Conservation (phyloP, 192 early-diverging fungal species). For the Backusella parvicylindrica region DNA sequence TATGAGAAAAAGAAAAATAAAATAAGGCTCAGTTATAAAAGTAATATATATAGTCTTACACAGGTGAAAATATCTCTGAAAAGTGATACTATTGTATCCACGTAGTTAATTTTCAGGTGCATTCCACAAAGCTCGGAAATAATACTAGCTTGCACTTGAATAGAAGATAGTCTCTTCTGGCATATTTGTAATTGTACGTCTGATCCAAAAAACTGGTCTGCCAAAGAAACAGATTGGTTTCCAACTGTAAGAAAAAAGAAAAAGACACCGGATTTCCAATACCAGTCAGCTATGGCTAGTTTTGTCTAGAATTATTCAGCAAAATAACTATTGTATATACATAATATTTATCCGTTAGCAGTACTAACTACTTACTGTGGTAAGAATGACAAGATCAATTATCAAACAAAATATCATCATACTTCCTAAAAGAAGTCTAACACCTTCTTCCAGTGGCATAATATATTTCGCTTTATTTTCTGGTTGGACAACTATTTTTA, state of each 20-base stretch:
- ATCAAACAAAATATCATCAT: conserved; percentile 16
- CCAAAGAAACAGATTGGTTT: background rate
- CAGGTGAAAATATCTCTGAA: conserved; percentile 2
- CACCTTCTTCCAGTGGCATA: background rate
- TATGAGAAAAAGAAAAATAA: background rate
- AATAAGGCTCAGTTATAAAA: background rate
- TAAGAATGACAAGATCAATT: conserved; percentile 16
- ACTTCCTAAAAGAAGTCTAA: background rate
- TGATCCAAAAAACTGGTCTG: background rate
- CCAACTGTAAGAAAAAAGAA: conserved; percentile 7
- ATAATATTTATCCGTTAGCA: background rate
- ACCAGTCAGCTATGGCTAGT: conserved; percentile 18
- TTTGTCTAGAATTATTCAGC: background rate
- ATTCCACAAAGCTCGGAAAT: background rate
- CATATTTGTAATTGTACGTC: background rate
- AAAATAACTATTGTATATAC: background rate
- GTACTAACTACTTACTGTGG: conserved; percentile 16
- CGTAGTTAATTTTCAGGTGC: background rate
- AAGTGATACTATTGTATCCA: background rate
- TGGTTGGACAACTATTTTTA: background rate
- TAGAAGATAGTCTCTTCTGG: background rate
- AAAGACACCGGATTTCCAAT: conserved; percentile 20
- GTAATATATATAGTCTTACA: conserved; percentile 1
- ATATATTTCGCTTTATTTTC: conserved; percentile 1
- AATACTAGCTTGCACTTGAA: background rate